A percentile compares a stretch with the other conserved stretches of the same genome.
These are phyloP conservation scores for Blechomonas ayalai DNA, from an alignment of 208 protist species.

Conservation along the genomic window DNA sequence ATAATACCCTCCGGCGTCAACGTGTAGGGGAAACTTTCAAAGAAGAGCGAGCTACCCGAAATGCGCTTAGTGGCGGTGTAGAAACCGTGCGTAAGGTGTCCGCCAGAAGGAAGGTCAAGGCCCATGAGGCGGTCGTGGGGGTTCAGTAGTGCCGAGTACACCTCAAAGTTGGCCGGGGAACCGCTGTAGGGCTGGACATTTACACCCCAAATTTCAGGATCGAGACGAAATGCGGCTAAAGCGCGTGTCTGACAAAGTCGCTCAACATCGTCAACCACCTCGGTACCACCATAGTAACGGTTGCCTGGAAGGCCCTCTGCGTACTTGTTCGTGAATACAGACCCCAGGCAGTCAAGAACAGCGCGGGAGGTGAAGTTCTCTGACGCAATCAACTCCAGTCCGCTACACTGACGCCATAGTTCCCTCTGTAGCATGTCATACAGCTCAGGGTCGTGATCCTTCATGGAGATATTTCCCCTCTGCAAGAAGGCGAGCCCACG, in stretches of 20 bases:
- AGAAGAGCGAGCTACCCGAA: slow-evolving; percentile 91
- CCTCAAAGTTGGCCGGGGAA: slow-evolving; percentile 92
- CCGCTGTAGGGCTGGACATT: slow-evolving; percentile 98
- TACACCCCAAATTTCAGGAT: slow-evolving; percentile 91
- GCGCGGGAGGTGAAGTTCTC: slow-evolving; percentile 95
- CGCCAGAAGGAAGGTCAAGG: slow-evolving; percentile 52
- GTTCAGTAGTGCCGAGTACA: slow-evolving; percentile 86
- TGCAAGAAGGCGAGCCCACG: background rate
- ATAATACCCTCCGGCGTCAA: slow-evolving; percentile 78
- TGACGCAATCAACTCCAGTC: slow-evolving; percentile 60
- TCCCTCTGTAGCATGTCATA: slow-evolving; percentile 32
- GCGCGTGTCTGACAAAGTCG: slow-evolving; percentile 68
- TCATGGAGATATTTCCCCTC: slow-evolving; percentile 18
- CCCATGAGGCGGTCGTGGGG: slow-evolving; percentile 96
- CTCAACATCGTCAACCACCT: slow-evolving; percentile 94
- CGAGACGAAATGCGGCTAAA: slow-evolving; percentile 83
- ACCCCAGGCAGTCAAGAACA: slow-evolving; percentile 92
- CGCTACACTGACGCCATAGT: slow-evolving; percentile 24
- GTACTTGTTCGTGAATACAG: slow-evolving; percentile 97
- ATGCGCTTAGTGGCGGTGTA: slow-evolving; percentile 87
- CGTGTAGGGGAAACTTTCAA: slow-evolving; percentile 92
- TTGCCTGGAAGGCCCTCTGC: slow-evolving; percentile 92
- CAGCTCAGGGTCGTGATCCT: slow-evolving; percentile 38
- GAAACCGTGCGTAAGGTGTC: slow-evolving; percentile 93
- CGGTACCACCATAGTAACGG: slow-evolving; percentile 95